These are phyloP conservation scores for Phytopythium helicoides DNA, from an alignment of 352 stramenopile species.

Conservation along the genomic window DNA sequence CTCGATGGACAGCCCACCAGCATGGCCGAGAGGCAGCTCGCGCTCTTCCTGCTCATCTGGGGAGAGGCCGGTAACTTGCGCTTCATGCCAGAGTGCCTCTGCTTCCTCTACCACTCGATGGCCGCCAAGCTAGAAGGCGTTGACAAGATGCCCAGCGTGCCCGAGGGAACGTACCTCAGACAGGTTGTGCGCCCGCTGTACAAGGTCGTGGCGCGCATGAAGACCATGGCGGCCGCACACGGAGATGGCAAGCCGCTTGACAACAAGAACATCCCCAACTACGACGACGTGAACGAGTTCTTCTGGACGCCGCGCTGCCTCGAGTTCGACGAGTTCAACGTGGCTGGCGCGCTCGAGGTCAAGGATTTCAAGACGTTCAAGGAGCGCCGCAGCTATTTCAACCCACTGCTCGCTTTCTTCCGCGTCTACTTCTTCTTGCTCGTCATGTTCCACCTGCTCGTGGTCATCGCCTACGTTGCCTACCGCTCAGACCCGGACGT, in stretches of 20 bases:
- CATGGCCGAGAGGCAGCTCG: constrained; percentile 55
- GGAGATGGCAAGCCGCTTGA: constrained; percentile 34
- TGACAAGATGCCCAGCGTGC: constrained; percentile 52
- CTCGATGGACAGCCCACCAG: constrained; percentile 30
- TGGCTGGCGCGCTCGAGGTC: constrained; percentile 62
- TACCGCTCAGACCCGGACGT: constrained; percentile 62
- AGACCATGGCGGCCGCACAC: constrained; percentile 17
- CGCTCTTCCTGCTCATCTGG: constrained; percentile 86
- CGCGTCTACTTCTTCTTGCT: constrained; percentile 88
- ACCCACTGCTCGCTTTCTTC: constrained; percentile 80
- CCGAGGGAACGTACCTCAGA: constrained; percentile 71
- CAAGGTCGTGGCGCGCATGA: constrained; percentile 75
- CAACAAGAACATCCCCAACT: constrained; percentile 89
- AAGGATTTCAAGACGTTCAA: constrained; percentile 85
- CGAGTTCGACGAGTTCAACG: constrained; percentile 80
- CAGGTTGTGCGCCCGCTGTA: constrained; percentile 78
- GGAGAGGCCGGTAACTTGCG: constrained; percentile 81
- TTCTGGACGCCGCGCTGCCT: constrained; percentile 81
- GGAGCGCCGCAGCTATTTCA: constrained; percentile 79
- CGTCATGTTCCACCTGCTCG: constrained; percentile 75
- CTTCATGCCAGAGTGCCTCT: constrained; percentile 89
- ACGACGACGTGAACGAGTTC: constrained; percentile 91
- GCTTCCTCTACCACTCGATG: constrained; percentile 86
- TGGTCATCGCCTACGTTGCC: constrained; percentile 80
- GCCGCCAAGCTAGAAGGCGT: constrained; percentile 64